Conservation (phyloP, 192 early-diverging fungal genomes). For the Oehlia diaphana region DNA sequence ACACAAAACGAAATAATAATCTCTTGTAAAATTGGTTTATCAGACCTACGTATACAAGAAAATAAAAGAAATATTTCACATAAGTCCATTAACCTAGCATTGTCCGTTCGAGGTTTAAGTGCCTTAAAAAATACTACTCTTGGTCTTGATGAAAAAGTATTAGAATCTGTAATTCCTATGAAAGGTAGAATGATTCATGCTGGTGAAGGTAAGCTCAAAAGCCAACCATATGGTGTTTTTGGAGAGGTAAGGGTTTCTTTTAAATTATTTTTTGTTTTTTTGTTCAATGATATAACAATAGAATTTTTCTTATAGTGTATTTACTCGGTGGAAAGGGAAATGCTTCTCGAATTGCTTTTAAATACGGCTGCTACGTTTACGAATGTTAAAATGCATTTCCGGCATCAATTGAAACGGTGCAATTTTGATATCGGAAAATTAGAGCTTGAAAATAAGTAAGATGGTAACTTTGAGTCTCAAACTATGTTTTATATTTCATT, state of each 20-base stretch:
- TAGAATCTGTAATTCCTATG: slow-evolving; percentile 83
- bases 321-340: slow-evolving; percentile 88
- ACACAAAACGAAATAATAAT: background rate
- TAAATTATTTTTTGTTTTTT: background rate
- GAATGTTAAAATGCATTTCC: slow-evolving; percentile 77
- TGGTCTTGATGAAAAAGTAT: slow-evolving; percentile 62
- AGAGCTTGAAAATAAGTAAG: slow-evolving; percentile 47
- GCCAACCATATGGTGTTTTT: slow-evolving; percentile 86
- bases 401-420: slow-evolving; percentile 63
- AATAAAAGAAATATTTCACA: slow-evolving; percentile 53
- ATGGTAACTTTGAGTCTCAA: slow-evolving; percentile 16
- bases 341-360: slow-evolving; percentile 80
- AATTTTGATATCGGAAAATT: slow-evolving; percentile 72
- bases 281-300: background rate
- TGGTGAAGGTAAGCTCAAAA: slow-evolving; percentile 60
- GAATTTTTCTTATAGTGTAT: slow-evolving; percentile 63
- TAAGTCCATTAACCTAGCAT: slow-evolving; percentile 92
- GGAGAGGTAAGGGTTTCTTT: slow-evolving; percentile 60
- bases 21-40: background rate
- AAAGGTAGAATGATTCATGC: slow-evolving; percentile 90
- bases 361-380: slow-evolving; percentile 63
- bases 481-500: background rate
- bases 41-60: slow-evolving; percentile 66
- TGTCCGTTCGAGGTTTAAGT: slow-evolving; percentile 83
- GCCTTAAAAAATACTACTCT: slow-evolving; percentile 74